These are phyloP conservation scores for Exophiala aquamarina DNA, from an alignment of 2,329 filamentous ascomycete genomes.

Conservation along the genomic window DNA sequence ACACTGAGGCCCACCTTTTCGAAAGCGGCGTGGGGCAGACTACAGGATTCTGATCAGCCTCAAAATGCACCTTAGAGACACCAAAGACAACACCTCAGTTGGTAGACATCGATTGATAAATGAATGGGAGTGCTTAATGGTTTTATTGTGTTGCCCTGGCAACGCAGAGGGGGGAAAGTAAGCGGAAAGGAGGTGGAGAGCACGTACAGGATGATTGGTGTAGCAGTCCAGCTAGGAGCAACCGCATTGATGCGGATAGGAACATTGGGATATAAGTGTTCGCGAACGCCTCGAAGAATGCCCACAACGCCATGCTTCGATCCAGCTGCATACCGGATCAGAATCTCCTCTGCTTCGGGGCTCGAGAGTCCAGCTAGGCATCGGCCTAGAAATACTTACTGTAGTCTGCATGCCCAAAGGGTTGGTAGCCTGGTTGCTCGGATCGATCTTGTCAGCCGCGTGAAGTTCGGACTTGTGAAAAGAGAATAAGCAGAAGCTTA, in stretches of 20 bases:
- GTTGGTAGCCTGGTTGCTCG: too few relatives aligned
- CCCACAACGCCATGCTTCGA: conserved; percentile 57
- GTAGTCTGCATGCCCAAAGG: conserved; percentile 3
- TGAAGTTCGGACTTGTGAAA: too few relatives aligned
- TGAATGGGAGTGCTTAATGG: too few relatives aligned
- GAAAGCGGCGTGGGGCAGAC: conserved; percentile 32
- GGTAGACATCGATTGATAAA: too few relatives aligned
- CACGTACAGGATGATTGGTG: conserved; percentile 44
- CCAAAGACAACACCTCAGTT: not conserved
- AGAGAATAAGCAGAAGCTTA: too few relatives aligned
- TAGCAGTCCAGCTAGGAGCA: conserved; percentile 57
- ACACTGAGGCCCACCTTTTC: conserved; percentile 40
- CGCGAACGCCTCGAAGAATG: conserved; percentile 48
- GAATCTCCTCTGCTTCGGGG: conserved; percentile 1
- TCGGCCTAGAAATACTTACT: too few relatives aligned
- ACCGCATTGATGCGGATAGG: conserved; percentile 58
- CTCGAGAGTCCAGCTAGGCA: not conserved
- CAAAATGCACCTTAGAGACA: not conserved
- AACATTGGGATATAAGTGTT: conserved; percentile 24
- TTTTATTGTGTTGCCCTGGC: too few relatives aligned
- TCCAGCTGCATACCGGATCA: conserved; percentile 40
- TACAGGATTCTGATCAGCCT: not conserved
- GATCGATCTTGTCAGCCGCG: too few relatives aligned
- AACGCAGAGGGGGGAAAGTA: too few relatives aligned
- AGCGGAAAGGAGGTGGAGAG: too few relatives aligned